phyloP scores from a whole-genome alignment of 73 alveolate species.

The Paramecium octaurelia region DNA sequence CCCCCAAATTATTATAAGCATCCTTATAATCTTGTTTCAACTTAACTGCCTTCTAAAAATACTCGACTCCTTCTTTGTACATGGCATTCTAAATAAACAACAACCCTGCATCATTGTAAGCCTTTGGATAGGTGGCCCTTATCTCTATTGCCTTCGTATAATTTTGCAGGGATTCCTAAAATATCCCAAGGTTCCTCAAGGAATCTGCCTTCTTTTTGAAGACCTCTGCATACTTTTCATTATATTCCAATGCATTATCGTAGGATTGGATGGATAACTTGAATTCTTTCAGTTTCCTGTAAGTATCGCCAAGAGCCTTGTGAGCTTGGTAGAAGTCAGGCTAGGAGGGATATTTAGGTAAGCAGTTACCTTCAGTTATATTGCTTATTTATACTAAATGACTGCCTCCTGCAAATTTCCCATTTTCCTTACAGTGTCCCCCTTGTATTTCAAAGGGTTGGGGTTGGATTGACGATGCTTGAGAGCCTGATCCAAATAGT shows the following conservation, averaged over 20 bases:
- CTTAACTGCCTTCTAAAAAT: background rate
- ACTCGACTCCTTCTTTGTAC: slow-evolving; percentile 2
- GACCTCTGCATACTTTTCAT: slow-evolving; percentile 26
- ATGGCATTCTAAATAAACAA: background rate
- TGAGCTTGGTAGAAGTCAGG: slow-evolving; percentile 48
- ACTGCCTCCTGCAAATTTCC: slow-evolving; percentile 30
- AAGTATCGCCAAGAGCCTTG: slow-evolving; percentile 44
- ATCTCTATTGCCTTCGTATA: slow-evolving; percentile 30
- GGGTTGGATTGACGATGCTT: background rate
- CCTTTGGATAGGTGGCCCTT: background rate
- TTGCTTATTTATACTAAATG: slow-evolving; percentile 12
- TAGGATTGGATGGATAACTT: background rate
- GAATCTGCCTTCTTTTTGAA: slow-evolving; percentile 50
- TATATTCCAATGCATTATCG: slow-evolving; percentile 2
- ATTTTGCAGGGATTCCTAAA: slow-evolving; percentile 4
- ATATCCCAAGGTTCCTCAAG: background rate
- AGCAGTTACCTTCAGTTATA: background rate
- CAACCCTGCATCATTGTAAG: slow-evolving; percentile 39
- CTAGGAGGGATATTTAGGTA: background rate
- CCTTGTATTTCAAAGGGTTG: slow-evolving; percentile 28
- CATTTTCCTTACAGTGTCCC: slow-evolving; percentile 10
- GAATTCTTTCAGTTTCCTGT: slow-evolving; percentile 10
- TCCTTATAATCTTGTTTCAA: slow-evolving; percentile 41
- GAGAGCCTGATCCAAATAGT: slow-evolving; percentile 8
- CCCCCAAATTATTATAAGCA: slow-evolving; percentile 43